phyloP scores from a whole-genome alignment of 2,329 filamentous ascomycete genomes.

The Xylaria sp. region DNA sequence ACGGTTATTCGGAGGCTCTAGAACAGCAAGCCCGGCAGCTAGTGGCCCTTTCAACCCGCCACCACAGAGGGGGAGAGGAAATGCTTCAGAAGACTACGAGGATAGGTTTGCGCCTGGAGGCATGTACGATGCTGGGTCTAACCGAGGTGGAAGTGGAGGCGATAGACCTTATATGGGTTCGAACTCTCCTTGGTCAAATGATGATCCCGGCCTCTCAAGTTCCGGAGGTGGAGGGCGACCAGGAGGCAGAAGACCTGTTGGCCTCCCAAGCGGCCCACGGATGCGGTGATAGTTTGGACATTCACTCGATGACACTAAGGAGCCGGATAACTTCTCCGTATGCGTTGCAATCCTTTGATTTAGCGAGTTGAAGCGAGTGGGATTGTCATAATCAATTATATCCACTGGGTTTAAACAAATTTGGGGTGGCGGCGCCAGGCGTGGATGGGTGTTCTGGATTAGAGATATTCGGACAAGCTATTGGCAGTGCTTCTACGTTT shows the following conservation, averaged over 20 bases:
- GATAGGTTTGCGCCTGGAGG: slow-evolving; percentile 59
- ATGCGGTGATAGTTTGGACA: slow-evolving; percentile 52
- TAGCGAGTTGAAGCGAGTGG: neutral
- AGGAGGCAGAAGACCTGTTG: slow-evolving; percentile 51
- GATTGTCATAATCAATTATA: slow-evolving; percentile 9
- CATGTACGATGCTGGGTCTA: slow-evolving; percentile 53
- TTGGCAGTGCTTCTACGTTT: neutral
- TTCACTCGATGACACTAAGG: neutral
- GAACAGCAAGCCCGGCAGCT: slow-evolving; percentile 65
- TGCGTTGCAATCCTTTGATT: neutral
- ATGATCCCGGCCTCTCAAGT: slow-evolving; percentile 53
- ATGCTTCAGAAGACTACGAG: slow-evolving; percentile 55
- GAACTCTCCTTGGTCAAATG: slow-evolving; percentile 60
- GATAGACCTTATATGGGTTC: slow-evolving; percentile 57
- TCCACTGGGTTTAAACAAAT: neutral
- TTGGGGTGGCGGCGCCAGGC: neutral
- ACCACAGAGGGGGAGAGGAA: slow-evolving; percentile 46
- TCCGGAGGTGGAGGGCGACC: slow-evolving; percentile 52
- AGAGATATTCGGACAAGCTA: neutral
- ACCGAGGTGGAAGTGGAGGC: slow-evolving; percentile 29
- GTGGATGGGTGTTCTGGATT: slow-evolving; percentile 5
- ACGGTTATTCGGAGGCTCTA: slow-evolving; percentile 74
- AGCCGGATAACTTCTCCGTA: neutral
- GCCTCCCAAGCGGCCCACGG: slow-evolving; percentile 52
- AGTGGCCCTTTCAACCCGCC: slow-evolving; percentile 62